phyloP scores from a whole-genome alignment of 768 basidiomycete species.

The Lanmaoa rubissima region DNA sequence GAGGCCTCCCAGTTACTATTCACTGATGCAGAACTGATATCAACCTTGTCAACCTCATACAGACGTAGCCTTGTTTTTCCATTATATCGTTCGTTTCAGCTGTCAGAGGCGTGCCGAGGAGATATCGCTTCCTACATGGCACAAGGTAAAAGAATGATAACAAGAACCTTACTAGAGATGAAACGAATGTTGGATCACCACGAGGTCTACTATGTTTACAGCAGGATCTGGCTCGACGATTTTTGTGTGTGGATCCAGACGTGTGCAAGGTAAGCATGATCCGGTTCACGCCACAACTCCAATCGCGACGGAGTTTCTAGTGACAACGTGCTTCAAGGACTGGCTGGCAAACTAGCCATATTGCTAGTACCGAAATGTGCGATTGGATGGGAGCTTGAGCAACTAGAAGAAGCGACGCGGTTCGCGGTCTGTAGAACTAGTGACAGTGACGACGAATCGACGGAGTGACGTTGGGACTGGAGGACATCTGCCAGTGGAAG shows the following conservation, averaged over 20 bases:
- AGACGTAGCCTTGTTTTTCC: conserved; percentile 76
- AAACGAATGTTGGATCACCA: conserved; percentile 76
- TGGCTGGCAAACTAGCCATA: conserved; percentile 44
- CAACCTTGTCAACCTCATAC: conserved; percentile 61
- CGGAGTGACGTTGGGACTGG: conserved; percentile 28
- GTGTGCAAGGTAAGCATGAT: conserved; percentile 56
- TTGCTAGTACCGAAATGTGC: conserved; percentile 48
- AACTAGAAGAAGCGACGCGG: conserved; percentile 57
- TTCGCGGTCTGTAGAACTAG: conserved; percentile 36
- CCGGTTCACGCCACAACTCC: not conserved
- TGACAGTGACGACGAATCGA: conserved; percentile 74
- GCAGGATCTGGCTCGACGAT: conserved; percentile 84
- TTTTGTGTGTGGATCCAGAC: conserved; percentile 79
- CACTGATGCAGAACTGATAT: conserved; percentile 45
- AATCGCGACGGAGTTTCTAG: conserved; percentile 36
- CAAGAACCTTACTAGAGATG: conserved; percentile 68
- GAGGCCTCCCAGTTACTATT: conserved; percentile 26
- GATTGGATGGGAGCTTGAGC: conserved; percentile 72
- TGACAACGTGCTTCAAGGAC: conserved; percentile 48
- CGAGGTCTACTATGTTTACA: conserved; percentile 86
- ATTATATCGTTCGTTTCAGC: conserved; percentile 71
- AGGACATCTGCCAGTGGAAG: conserved; percentile 2
- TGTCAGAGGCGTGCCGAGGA: conserved; percentile 64
- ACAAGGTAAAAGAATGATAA: conserved; percentile 59
- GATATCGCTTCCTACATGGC: conserved; percentile 61